These are phyloP conservation scores for Oenanthe sinensis DNA, from an alignment of 129 eudicot genomes.

Conservation along the genomic window DNA sequence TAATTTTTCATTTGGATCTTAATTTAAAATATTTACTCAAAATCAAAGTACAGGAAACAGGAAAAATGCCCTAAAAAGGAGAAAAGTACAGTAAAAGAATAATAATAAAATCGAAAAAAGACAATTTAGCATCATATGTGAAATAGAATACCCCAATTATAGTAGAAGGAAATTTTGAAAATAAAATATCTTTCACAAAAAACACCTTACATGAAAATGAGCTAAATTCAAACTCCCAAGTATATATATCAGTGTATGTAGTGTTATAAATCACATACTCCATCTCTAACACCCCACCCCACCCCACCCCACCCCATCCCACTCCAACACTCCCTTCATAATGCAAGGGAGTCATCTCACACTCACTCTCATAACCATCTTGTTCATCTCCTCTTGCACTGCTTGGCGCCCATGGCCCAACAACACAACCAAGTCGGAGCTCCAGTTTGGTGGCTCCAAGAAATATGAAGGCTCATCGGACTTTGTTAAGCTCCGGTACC, in stretches of 20 bases:
- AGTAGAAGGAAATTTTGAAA: background rate
- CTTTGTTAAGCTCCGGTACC: conserved; percentile 62
- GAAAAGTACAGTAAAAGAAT: no score
- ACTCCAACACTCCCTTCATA: background rate
- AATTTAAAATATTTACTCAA: no score
- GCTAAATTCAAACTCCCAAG: background rate
- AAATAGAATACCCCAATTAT: no score
- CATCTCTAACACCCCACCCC: background rate
- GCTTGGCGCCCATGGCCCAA: conserved; percentile 33
- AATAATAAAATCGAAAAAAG: no score
- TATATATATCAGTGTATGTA: background rate
- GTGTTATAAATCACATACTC: background rate
- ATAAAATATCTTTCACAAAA: background rate
- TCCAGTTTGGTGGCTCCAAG: conserved; percentile 47
- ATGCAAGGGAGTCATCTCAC: background rate
- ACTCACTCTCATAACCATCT: background rate
- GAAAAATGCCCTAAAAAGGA: no score
- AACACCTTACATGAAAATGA: background rate
- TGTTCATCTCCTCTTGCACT: background rate
- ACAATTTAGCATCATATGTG: no score
- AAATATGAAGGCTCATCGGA: conserved; percentile 93
- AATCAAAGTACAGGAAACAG: no score
- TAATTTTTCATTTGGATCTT: no score
- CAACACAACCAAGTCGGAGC: conserved; percentile 22
- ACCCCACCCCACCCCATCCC: background rate